Conservation (phyloP, 1,139 yeast species). For the Magnusiomyces tetraspermus region DNA sequence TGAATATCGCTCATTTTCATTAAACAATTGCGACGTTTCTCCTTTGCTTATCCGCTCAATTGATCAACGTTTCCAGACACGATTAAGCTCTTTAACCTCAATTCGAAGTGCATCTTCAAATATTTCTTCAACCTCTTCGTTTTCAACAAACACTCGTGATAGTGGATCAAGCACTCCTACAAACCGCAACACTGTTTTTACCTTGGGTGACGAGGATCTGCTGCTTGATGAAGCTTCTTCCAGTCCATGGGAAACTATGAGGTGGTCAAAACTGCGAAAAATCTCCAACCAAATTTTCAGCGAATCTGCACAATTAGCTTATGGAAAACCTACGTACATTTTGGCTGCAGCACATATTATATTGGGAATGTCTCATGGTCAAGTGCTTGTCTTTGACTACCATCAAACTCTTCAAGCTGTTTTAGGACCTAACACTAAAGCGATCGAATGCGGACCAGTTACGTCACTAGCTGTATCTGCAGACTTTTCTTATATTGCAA, state of each 20-base stretch:
- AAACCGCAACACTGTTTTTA: slow-evolving; percentile 6
- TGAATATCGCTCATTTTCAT: slow-evolving; percentile 3
- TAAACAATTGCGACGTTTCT: background rate
- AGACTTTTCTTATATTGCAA: slow-evolving; percentile 44
- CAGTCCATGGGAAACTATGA: slow-evolving; percentile 28
- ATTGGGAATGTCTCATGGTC: slow-evolving; percentile 55
- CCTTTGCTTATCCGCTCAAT: slow-evolving; percentile 18
- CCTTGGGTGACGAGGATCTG: slow-evolving; percentile 16
- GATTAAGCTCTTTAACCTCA: slow-evolving; percentile 21
- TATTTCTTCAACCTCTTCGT: background rate
- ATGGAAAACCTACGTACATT: slow-evolving; percentile 45
- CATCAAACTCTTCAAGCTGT: slow-evolving; percentile 43
- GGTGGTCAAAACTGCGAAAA: slow-evolving; percentile 40
- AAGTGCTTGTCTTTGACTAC: slow-evolving; percentile 53
- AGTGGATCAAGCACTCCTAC: slow-evolving; percentile 3
- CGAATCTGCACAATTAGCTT: slow-evolving; percentile 31
- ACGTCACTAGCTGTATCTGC: slow-evolving; percentile 41
- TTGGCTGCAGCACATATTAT: slow-evolving; percentile 46
- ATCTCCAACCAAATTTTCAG: slow-evolving; percentile 36
- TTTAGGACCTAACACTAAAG: slow-evolving; percentile 30
- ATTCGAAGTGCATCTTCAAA: slow-evolving; percentile 2
- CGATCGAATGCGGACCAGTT: slow-evolving; percentile 36
- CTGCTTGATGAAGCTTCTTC: slow-evolving; percentile 8
- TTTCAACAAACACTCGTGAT: background rate
- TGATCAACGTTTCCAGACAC: slow-evolving; percentile 25